Conservation (phyloP, 2,329 filamentous ascomycete species). For the Plectosphaerella plurivora region DNA sequence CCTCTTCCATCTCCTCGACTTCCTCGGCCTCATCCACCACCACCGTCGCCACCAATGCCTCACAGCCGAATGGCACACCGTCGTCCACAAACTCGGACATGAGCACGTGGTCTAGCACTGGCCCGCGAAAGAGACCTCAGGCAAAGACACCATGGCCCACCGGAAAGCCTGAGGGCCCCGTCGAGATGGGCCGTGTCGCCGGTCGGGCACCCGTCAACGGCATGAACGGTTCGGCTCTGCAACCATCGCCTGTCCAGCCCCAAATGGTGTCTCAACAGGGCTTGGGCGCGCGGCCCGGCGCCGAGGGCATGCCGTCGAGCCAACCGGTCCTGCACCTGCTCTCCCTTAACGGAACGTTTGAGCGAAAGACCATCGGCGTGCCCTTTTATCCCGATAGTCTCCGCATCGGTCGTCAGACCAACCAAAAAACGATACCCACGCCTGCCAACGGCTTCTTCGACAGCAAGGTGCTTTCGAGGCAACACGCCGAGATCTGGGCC, state of each 20-base stretch:
- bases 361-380: conserved; percentile 92
- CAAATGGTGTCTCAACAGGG: conserved; percentile 36
- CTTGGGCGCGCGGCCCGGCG: conserved; percentile 57
- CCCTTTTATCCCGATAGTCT: conserved; percentile 93
- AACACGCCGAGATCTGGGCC: conserved; percentile 97
- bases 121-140: conserved; percentile 46
- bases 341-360: conserved; percentile 93
- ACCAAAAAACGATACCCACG: conserved; percentile 91
- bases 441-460: conserved; percentile 94
- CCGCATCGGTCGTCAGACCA: conserved; percentile 92
- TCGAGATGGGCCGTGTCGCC: conserved; percentile 42
- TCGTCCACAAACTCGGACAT: conserved; percentile 41
- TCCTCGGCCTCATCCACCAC: conserved; percentile 56
- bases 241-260: conserved; percentile 30
- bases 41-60: conserved; percentile 56
- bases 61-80: conserved; percentile 56
- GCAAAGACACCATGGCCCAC: conserved; percentile 46
- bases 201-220: conserved; percentile 23
- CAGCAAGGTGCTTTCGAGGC: conserved; percentile 92
- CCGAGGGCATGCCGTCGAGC: conserved; percentile 56
- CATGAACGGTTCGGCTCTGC: conserved; percentile 23
- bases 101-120: conserved; percentile 46
- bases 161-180: conserved; percentile 40
- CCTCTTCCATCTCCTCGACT: conserved; percentile 74
- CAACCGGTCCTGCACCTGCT: conserved; percentile 80